These are phyloP conservation scores for Halophytophthora polymorphica DNA, from an alignment of 352 stramenopile genomes.

Conservation along the genomic window DNA sequence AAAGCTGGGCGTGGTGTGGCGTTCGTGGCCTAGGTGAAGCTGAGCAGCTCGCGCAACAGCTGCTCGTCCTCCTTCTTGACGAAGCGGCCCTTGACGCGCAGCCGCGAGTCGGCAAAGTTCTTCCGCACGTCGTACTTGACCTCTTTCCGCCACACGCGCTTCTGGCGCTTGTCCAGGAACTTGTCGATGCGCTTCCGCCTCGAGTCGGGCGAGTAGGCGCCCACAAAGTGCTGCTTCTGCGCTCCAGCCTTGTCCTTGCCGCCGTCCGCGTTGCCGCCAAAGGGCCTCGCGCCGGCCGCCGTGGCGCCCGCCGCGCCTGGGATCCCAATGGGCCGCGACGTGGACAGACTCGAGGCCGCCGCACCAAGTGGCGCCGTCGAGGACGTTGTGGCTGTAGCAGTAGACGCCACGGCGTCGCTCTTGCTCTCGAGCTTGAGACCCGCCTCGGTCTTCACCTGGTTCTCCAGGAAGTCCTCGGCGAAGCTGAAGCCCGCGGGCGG, in stretches of 20 bases:
- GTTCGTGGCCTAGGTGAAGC: conserved; percentile 57
- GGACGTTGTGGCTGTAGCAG: conserved; percentile 2
- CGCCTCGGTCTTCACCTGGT: conserved; percentile 55
- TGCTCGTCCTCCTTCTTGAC: conserved; percentile 98
- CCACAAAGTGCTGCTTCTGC: conserved; percentile 89
- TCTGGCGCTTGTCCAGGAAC: conserved; percentile 95
- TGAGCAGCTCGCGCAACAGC: conserved; percentile 79
- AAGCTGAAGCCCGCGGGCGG: conserved; percentile 81
- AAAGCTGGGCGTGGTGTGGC: too few species aligned
- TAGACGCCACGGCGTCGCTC: conserved; percentile 9
- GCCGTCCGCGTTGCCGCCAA: conserved; percentile 31
- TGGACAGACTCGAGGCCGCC: conserved; percentile 41
- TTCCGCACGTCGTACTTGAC: conserved; percentile 98
- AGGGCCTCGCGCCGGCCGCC: conserved; percentile 28
- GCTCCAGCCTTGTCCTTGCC: conserved; percentile 49
- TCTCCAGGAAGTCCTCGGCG: conserved; percentile 83
- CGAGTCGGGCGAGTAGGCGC: conserved; percentile 94
- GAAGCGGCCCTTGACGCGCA: conserved; percentile 96
- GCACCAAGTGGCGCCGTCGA: conserved; percentile 3
- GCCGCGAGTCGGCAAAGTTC: conserved; percentile 96
- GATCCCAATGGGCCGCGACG: conserved; percentile 79
- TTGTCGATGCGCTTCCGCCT: conserved; percentile 91
- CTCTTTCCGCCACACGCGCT: conserved; percentile 93
- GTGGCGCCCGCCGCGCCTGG: conserved; percentile 46
- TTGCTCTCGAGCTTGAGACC: conserved; percentile 40